Conservation (phyloP, 352 stramenopile genomes). For the Pythium phragmiticola region DNA sequence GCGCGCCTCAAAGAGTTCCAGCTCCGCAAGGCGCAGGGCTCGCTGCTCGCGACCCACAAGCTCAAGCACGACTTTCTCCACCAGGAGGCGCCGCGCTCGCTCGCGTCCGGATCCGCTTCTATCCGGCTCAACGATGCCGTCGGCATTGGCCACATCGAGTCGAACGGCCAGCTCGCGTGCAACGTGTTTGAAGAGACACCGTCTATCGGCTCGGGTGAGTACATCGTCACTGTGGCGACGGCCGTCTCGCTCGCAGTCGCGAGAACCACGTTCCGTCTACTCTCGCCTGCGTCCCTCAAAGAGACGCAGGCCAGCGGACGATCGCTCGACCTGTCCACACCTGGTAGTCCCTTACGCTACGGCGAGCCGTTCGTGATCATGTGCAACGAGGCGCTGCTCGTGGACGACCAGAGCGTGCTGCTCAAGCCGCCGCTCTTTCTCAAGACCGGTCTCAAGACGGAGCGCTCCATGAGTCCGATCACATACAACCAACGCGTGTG, state of each 20-base stretch:
- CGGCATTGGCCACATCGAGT: slow-evolving; percentile 50
- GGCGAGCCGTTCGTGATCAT: slow-evolving; percentile 82
- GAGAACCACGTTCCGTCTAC: slow-evolving; percentile 68
- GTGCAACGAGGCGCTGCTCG: slow-evolving; percentile 76
- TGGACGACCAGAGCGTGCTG: slow-evolving; percentile 72
- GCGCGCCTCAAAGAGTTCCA: slow-evolving; percentile 84
- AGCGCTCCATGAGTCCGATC: slow-evolving; percentile 84
- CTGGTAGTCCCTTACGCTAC: slow-evolving; percentile 50
- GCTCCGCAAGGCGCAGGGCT: slow-evolving; percentile 78
- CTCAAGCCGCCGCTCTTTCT: slow-evolving; percentile 75
- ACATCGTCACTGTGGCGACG: slow-evolving; percentile 53
- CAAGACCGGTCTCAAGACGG: slow-evolving; percentile 79
- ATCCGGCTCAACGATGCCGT: slow-evolving; percentile 65
- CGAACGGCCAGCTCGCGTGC: slow-evolving; percentile 49
- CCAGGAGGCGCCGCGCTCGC: slow-evolving; percentile 52
- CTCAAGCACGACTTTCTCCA: slow-evolving; percentile 78
- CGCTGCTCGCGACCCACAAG: slow-evolving; percentile 75
- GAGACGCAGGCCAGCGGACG: slow-evolving; percentile 32
- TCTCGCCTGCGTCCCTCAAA: slow-evolving; percentile 49
- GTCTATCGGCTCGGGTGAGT: slow-evolving; percentile 77
- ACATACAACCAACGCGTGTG: slow-evolving; percentile 83
- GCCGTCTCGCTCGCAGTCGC: slow-evolving; percentile 31
- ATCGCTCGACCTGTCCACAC: slow-evolving; percentile 16
- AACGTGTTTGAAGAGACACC: slow-evolving; percentile 86
- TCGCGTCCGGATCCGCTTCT: slow-evolving; percentile 23